Percentiles rank a stretch among this genome's conserved stretches.
These are phyloP conservation scores for Imleria badia DNA, from an alignment of 768 basidiomycete species.

Conservation along the genomic window DNA sequence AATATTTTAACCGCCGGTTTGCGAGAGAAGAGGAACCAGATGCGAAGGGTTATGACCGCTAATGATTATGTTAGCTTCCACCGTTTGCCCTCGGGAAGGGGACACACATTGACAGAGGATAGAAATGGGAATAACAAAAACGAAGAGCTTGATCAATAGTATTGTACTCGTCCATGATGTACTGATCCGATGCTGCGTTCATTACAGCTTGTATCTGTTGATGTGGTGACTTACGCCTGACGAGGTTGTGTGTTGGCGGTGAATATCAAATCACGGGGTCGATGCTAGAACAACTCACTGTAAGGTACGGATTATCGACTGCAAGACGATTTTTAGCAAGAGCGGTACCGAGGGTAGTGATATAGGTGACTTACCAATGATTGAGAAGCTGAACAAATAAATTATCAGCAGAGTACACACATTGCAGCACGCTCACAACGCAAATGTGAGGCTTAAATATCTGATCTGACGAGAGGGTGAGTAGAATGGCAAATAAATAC, in stretches of 20 bases:
- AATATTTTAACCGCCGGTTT: conserved; percentile 1
- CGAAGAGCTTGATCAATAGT: background rate
- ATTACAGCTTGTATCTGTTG: background rate
- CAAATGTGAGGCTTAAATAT: conserved; percentile 1
- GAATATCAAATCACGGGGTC: background rate
- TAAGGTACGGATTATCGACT: background rate
- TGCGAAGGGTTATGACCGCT: conserved; percentile 14
- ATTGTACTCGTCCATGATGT: background rate
- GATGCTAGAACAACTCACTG: background rate
- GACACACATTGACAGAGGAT: conserved; percentile 10
- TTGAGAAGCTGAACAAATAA: background rate
- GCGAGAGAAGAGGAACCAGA: conserved; percentile 16
- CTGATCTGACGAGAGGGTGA: conserved; percentile 1
- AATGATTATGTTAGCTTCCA: background rate
- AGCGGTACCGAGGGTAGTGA: background rate
- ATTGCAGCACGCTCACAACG: background rate
- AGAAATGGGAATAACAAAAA: conserved; percentile 3
- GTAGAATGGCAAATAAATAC: background rate
- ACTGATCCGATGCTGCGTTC: background rate
- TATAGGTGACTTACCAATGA: background rate
- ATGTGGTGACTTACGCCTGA: conserved; percentile 1
- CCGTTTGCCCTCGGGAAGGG: background rate
- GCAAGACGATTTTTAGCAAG: background rate
- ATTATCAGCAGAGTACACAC: background rate
- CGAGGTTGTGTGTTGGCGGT: background rate